Percentiles rank a stretch among this genome's conserved stretches.
Evolutionary conservation across 306 rosid genomes (phyloP).

Genomic region (Mucuna pruriens): DNA sequence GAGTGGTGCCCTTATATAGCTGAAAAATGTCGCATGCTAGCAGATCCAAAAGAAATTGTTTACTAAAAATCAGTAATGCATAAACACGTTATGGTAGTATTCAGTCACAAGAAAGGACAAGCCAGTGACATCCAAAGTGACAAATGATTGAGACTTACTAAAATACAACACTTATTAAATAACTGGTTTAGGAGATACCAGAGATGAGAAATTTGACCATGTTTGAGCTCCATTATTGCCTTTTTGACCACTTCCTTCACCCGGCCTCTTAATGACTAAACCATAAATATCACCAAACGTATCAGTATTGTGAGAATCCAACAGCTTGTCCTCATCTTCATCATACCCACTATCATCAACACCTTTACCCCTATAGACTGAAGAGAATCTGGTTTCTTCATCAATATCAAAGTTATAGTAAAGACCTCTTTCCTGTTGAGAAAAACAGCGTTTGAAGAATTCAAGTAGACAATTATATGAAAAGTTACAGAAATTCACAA

Average conservation of each 20-base stretch:
- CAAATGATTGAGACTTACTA: conserved; percentile 5
- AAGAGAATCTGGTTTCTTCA: conserved; percentile 93
- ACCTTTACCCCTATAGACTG: conserved; percentile 74
- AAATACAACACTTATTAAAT: conserved; percentile 15
- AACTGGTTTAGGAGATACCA: conserved; percentile 55
- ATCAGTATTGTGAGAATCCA: conserved; percentile 72
- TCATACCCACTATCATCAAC: conserved; percentile 77
- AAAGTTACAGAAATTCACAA: conserved; percentile 11
- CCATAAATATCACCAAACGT: conserved; percentile 70
- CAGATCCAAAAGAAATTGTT: not conserved
- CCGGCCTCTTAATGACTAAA: conserved; percentile 45
- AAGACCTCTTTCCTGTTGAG: conserved; percentile 87
- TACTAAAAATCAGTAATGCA: not conserved
- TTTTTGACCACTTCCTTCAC: conserved; percentile 57
- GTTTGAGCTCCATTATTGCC: conserved; percentile 56
- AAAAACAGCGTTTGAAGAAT: conserved; percentile 37
- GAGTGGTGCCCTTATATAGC: conserved; percentile 8
- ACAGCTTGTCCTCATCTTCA: conserved; percentile 62
- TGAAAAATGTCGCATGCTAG: not conserved
- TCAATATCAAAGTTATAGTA: conserved; percentile 67
- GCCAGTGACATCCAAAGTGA: not conserved
- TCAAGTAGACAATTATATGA: conserved; percentile 20
- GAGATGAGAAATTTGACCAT: conserved; percentile 52
- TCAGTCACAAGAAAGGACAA: conserved; percentile 29
- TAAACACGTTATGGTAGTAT: conserved; percentile 6